Conservation (phyloP, 805 yeast genomes). For the Yarrowia bubula region DNA sequence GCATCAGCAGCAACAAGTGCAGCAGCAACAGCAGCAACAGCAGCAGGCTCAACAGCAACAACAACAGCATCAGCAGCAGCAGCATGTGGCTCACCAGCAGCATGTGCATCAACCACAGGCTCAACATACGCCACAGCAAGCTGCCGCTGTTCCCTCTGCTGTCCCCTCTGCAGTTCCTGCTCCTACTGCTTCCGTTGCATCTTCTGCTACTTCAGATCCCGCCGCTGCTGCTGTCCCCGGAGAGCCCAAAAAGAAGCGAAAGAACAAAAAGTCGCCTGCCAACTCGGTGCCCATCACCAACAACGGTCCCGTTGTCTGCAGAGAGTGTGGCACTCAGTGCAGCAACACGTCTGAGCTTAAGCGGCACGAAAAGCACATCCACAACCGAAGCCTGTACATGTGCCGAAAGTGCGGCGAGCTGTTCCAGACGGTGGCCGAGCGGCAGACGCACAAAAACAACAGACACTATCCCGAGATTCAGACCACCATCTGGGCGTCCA, state of each 20-base stretch:
- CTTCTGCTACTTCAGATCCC: not conserved
- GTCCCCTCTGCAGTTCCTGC: not conserved
- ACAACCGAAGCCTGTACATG: conserved; percentile 31
- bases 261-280: conserved; percentile 24
- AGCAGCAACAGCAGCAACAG: not conserved
- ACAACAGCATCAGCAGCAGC: not conserved
- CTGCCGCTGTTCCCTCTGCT: not conserved
- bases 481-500: conserved; percentile 29
- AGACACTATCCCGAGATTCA: conserved; percentile 33
- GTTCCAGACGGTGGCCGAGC: conserved; percentile 34
- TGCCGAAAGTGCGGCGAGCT: conserved; percentile 35
- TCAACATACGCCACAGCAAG: not conserved
- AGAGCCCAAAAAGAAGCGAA: conserved; percentile 15
- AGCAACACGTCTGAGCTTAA: conserved; percentile 31
- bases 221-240: not conserved
- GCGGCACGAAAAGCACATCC: conserved; percentile 32
- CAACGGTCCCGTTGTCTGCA: conserved; percentile 29
- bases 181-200: not conserved
- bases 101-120: not conserved
- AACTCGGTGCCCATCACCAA: conserved; percentile 24
- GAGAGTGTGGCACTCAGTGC: conserved; percentile 32
- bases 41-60: not conserved
- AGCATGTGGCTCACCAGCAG: not conserved
- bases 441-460: conserved; percentile 36
- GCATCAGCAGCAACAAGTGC: not conserved